Evolutionary conservation across 441 rosid species (phyloP).

Genomic region (Macaranga tanarius): DNA sequence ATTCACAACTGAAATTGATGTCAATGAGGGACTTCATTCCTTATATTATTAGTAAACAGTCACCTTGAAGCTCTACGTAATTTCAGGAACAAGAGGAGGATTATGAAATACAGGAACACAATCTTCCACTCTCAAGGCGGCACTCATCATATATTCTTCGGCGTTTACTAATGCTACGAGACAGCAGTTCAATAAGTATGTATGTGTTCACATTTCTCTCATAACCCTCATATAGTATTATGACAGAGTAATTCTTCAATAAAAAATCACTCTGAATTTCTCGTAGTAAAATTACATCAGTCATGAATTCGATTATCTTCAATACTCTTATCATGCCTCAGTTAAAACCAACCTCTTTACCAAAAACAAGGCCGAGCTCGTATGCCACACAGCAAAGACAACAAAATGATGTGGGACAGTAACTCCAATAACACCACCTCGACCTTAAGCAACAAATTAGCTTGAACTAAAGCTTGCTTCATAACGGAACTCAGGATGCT

Average conservation of each 20-base stretch:
- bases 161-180: slow-evolving; percentile 64
- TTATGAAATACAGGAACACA: slow-evolving; percentile 61
- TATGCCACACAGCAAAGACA: slow-evolving; percentile 88
- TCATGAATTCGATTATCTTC: slow-evolving; percentile 94
- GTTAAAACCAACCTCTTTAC: slow-evolving; percentile 91
- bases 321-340: slow-evolving; percentile 83
- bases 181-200: slow-evolving; percentile 89
- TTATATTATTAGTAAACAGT: slow-evolving; percentile 26
- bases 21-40: slow-evolving; percentile 27
- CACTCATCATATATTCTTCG: slow-evolving; percentile 80
- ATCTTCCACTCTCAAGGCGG: slow-evolving; percentile 79
- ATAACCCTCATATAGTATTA: slow-evolving; percentile 92
- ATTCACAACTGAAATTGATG: too few species aligned
- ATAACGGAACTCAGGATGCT: slow-evolving; percentile 95
- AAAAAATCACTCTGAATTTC: slow-evolving; percentile 86
- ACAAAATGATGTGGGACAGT: slow-evolving; percentile 95
- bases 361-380: slow-evolving; percentile 80
- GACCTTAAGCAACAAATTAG: slow-evolving; percentile 28
- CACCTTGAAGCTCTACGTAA: slow-evolving; percentile 59
- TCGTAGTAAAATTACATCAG: slow-evolving; percentile 89
- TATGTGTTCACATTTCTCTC: slow-evolving; percentile 95
- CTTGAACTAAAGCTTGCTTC: slow-evolving; percentile 92
- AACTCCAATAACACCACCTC: slow-evolving; percentile 75
- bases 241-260: slow-evolving; percentile 75
- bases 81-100: slow-evolving; percentile 64